A percentile compares a stretch with the other conserved stretches of the same genome.
phyloP scores from a whole-genome alignment of 345 rosid species.

The Mangifera indica region DNA sequence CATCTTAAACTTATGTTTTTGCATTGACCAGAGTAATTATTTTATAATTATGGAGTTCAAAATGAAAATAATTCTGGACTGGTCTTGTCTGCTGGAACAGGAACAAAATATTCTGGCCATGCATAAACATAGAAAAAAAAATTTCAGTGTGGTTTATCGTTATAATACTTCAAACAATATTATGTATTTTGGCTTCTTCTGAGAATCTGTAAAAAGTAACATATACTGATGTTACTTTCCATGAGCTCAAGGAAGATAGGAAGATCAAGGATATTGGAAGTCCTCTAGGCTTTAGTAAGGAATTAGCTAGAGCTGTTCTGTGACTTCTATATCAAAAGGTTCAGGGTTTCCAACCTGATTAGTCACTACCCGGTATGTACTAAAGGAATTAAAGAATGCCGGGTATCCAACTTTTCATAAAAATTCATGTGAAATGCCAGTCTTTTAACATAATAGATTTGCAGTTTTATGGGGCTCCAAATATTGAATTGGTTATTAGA shows the following conservation, averaged over 20 bases:
- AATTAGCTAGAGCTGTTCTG: background rate
- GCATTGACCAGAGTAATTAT: background rate
- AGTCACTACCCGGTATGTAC: background rate
- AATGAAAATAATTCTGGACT: background rate
- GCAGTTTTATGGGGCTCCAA: background rate
- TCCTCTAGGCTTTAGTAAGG: background rate
- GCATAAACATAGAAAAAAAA: too few relatives aligned
- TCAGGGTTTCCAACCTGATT: background rate
- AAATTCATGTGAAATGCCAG: background rate
- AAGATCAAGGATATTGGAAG: background rate
- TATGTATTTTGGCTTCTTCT: slow-evolving; percentile 2
- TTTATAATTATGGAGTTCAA: background rate
- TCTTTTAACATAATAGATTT: background rate
- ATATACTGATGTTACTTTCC: background rate
- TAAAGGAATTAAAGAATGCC: background rate
- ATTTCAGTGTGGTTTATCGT: background rate
- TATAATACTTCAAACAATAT: background rate
- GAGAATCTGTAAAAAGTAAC: background rate
- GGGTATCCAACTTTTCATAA: background rate
- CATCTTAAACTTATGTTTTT: background rate
- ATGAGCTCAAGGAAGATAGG: slow-evolving; percentile 1
- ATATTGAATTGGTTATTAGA: background rate
- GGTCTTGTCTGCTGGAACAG: background rate
- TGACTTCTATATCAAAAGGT: background rate
- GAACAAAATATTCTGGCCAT: background rate